Evolutionary conservation across 2,329 filamentous ascomycete genomes (phyloP), one percentile per base, ranked within the genome.

Genomic region (Colletotrichum melonis): DNA sequence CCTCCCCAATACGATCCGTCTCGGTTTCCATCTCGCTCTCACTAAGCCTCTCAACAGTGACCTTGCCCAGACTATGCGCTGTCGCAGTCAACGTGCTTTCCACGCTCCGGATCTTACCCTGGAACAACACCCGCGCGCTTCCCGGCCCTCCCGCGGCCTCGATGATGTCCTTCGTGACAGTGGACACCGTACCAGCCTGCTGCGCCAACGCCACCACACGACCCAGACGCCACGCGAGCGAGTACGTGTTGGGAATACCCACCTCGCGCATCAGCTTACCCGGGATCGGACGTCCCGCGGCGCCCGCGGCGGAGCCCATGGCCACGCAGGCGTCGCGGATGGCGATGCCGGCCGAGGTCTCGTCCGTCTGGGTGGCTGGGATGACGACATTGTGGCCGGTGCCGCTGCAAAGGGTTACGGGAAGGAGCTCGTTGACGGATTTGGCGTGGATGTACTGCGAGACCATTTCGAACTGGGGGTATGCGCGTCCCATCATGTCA

Each of bases 201-300:
- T 85, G 84, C 1, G 85, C 82, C 12, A 86, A 80, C 5, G 84
- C 84, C 30, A 89, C 86, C 52, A 83, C 85, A 0, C 88, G 84
- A 0, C 88, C 88, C n/a, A 90, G 86, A 22, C 82, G 79, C 84
- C 81, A 86, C 1, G 80, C 82, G 2, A 84, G 79, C 3, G 82
- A 84, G 12, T 80, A 73, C 0, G 80, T 83, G 59, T 83, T 82
- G 12, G 80, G 78, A 2, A 84, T 79, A 28, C 79, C 82, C 59
- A 78, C 81, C 12, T 76, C 73, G 30, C 78, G 78, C 28, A 82
- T 79, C 26, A 81, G 78, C n/a, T 78, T 72, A 9, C 79, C 79
- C 14, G 77, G 80, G 5, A 81, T 77, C 0, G 82, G 81, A 2
- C 77, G 77, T 8, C 79, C 77, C 9, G 83, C 80, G 38, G 81